A percentile compares a stretch with the other conserved stretches of the same genome.
Evolutionary conservation across 2,329 filamentous ascomycete genomes (phyloP).

Genomic region (Pseudofabraea citricarpa): DNA sequence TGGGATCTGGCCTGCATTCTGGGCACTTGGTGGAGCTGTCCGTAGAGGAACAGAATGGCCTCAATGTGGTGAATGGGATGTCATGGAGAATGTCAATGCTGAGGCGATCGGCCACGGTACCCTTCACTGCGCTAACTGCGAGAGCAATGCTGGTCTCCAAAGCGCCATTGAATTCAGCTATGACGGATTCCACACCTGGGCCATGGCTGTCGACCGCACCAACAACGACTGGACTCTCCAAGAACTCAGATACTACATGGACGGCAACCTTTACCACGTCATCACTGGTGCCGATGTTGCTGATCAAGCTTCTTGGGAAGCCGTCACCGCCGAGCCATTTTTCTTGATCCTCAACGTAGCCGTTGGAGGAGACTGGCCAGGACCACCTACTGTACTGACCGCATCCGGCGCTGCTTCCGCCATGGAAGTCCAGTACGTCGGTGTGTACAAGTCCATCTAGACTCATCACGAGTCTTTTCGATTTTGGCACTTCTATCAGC

Average conservation of each 20-base stretch:
- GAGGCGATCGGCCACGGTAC: not conserved
- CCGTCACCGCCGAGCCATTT: conserved; percentile 6
- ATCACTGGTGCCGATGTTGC: conserved; percentile 6
- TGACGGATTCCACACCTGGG: conserved; percentile 6
- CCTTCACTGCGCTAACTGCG: conserved; percentile 2
- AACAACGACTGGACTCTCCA: conserved; percentile 3
- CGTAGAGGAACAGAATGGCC: conserved; percentile 5
- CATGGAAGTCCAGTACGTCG: conserved; percentile 2
- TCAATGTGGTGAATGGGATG: conserved; percentile 6
- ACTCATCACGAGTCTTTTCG: not conserved
- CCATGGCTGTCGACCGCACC: conserved; percentile 4
- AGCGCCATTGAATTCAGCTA: conserved; percentile 2
- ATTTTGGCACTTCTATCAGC: not conserved
- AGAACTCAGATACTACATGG: conserved; percentile 9
- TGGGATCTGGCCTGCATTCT: conserved; percentile 13
- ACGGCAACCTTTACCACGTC: conserved; percentile 6
- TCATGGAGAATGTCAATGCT: conserved; percentile 7
- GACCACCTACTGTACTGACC: not conserved
- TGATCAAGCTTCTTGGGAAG: conserved; percentile 1
- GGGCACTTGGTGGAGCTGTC: conserved; percentile 6
- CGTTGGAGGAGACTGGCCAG: conserved; percentile 6
- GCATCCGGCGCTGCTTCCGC: not conserved
- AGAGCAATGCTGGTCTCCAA: not conserved
- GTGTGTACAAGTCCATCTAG: not conserved
- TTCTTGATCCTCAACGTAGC: conserved; percentile 9